Percentiles rank a stretch among this genome's conserved stretches.
These are phyloP conservation scores for Recurvomyces mirabilis DNA, from an alignment of 495 filamentous ascomycete genomes.

Conservation along the genomic window DNA sequence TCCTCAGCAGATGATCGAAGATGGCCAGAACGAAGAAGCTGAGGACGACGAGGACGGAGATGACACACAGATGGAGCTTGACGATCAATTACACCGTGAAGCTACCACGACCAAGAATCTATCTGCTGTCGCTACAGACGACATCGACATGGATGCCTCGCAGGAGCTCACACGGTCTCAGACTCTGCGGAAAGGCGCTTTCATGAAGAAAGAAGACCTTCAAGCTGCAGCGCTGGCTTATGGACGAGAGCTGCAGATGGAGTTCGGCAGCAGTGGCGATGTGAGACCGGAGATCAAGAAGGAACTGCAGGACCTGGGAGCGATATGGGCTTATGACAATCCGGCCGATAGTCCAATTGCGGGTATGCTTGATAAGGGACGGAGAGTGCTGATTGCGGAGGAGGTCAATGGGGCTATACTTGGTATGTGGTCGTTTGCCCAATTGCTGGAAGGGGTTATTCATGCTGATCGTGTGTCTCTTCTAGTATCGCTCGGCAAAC, in stretches of 20 bases:
- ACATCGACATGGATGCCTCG: slow-evolving; percentile 48
- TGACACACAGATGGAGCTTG: slow-evolving; percentile 72
- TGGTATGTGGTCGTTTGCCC: slow-evolving; percentile 43
- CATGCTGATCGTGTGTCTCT: neutral
- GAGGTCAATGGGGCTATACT: slow-evolving; percentile 91
- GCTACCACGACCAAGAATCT: slow-evolving; percentile 30
- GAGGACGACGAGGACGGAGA: slow-evolving; percentile 26
- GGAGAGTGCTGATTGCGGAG: slow-evolving; percentile 74
- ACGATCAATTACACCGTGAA: slow-evolving; percentile 42
- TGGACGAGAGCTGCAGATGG: slow-evolving; percentile 62
- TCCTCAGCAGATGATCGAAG: neutral
- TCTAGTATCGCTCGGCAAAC: slow-evolving; percentile 79
- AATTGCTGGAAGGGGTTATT: neutral
- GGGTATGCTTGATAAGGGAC: slow-evolving; percentile 65
- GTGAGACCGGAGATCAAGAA: slow-evolving; percentile 54
- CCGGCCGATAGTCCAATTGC: slow-evolving; percentile 61
- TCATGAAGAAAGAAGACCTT: slow-evolving; percentile 28
- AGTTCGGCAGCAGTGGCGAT: slow-evolving; percentile 69
- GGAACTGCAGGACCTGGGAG: slow-evolving; percentile 74
- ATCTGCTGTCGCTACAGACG: slow-evolving; percentile 27
- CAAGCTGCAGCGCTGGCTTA: slow-evolving; percentile 64
- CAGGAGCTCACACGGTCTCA: slow-evolving; percentile 16
- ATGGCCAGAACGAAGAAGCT: slow-evolving; percentile 12
- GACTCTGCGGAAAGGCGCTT: slow-evolving; percentile 6
- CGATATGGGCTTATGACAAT: slow-evolving; percentile 76